A percentile compares a stretch with the other conserved stretches of the same genome.
These are phyloP conservation scores for Globisporangium takayamanum DNA, from an alignment of 352 stramenopile genomes.

Conservation along the genomic window DNA sequence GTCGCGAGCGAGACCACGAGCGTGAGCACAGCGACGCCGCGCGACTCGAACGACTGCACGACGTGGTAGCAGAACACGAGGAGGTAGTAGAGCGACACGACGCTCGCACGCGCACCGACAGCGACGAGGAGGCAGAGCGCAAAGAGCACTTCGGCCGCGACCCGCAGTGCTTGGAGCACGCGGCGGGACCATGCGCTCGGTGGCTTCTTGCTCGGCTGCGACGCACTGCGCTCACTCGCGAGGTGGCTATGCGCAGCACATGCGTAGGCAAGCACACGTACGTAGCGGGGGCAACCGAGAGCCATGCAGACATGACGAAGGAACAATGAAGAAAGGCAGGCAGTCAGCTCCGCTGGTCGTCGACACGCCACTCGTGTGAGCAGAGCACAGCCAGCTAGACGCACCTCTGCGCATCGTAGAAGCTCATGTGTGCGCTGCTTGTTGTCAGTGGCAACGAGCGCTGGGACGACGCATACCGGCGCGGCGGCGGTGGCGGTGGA, in stretches of 20 bases:
- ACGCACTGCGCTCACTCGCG: conserved; percentile 5
- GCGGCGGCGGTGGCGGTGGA: not conserved
- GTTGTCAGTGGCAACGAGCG: conserved; percentile 2
- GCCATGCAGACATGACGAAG: not conserved
- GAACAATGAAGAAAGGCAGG: not conserved
- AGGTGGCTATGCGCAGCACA: not conserved
- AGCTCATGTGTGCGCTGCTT: conserved; percentile 7
- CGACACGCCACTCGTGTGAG: not conserved
- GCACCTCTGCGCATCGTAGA: conserved; percentile 11
- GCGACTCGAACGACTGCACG: conserved; percentile 59
- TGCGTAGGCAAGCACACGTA: too few relatives aligned
- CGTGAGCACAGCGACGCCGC: conserved; percentile 31
- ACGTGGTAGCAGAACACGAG: conserved; percentile 58
- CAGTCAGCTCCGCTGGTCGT: not conserved
- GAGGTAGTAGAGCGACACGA: conserved; percentile 65
- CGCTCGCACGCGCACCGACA: conserved; percentile 39
- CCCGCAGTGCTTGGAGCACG: conserved; percentile 17
- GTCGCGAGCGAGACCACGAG: conserved; percentile 38
- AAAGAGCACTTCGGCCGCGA: conserved; percentile 28
- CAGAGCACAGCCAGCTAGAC: not conserved
- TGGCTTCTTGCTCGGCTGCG: not conserved
- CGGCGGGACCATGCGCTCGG: conserved; percentile 15
- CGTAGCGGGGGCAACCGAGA: not conserved
- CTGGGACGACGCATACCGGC: conserved; percentile 12
- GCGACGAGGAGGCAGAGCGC: conserved; percentile 47